Evolutionary conservation across 1,139 yeast genomes (phyloP).

Genomic region (Lodderomyces parapsilosis): DNA sequence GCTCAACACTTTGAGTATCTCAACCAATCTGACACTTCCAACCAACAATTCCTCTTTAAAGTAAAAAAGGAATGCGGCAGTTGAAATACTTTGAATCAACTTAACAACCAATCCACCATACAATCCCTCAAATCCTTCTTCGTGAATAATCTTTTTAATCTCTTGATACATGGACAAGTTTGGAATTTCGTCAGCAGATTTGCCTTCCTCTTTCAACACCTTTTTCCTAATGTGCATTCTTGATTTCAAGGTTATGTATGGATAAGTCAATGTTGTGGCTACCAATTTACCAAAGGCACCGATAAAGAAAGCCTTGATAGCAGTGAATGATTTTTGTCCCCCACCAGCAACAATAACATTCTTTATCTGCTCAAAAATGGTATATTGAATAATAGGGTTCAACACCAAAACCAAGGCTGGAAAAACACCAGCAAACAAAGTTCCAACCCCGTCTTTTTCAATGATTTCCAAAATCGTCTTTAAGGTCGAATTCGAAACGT

Average conservation of each 20-base stretch:
- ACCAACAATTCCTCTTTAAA: slow-evolving; percentile 81
- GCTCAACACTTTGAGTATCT: slow-evolving; percentile 31
- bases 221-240: slow-evolving; percentile 74
- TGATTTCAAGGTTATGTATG: slow-evolving; percentile 85
- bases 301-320: slow-evolving; percentile 74
- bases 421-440: slow-evolving; percentile 79
- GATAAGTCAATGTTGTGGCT: slow-evolving; percentile 86
- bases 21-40: slow-evolving; percentile 48
- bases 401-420: slow-evolving; percentile 85
- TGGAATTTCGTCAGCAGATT: slow-evolving; percentile 19
- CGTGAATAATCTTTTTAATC: slow-evolving; percentile 51
- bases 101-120: slow-evolving; percentile 82
- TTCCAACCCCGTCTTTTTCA: slow-evolving; percentile 65
- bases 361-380: slow-evolving; percentile 84
- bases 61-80: slow-evolving; percentile 88
- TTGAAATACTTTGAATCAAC: slow-evolving; percentile 76
- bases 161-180: slow-evolving; percentile 43
- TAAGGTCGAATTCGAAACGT: slow-evolving; percentile 38
- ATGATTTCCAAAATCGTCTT: slow-evolving; percentile 60
- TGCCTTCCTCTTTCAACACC: slow-evolving; percentile 23
- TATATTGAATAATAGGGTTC: slow-evolving; percentile 90
- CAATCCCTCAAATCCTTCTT: slow-evolving; percentile 74
- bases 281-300: slow-evolving; percentile 90
- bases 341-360: slow-evolving; percentile 58
- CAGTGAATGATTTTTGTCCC: slow-evolving; percentile 45